Evolutionary conservation across 2,329 filamentous ascomycete genomes (phyloP).

Genomic region (Ambrosiella beaveri): DNA sequence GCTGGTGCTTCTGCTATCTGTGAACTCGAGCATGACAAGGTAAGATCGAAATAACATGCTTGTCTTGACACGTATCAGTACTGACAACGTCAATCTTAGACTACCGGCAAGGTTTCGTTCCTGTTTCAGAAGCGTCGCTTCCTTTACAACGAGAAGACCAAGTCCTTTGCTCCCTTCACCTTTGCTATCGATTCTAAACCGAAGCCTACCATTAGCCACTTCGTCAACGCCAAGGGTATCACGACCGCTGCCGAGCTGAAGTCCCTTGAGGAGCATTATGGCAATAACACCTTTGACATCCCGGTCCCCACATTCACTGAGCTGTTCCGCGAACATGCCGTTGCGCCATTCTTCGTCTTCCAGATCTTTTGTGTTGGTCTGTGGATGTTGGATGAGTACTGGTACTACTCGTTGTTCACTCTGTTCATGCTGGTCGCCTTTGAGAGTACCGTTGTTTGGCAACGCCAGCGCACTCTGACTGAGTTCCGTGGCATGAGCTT

Average conservation of each 20-base stretch:
- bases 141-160: constrained; percentile 54
- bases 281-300: constrained; percentile 90
- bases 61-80: neutral
- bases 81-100: constrained; percentile 22
- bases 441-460: constrained; percentile 98
- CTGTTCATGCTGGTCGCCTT: constrained; percentile 96
- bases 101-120: constrained; percentile 67
- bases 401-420: constrained; percentile 99
- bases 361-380: constrained; percentile 96
- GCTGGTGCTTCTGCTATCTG: constrained; percentile 83
- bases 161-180: constrained; percentile 62
- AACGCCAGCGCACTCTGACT: constrained; percentile 83
- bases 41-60: constrained; percentile 18
- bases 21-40: constrained; percentile 57
- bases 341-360: constrained; percentile 98
- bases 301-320: constrained; percentile 91
- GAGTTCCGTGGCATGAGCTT: constrained; percentile 99
- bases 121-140: constrained; percentile 97
- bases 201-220: constrained; percentile 58
- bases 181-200: constrained; percentile 77
- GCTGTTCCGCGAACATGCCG: constrained; percentile 94
- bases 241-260: constrained; percentile 57
- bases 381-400: constrained; percentile 98
- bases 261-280: constrained; percentile 79
- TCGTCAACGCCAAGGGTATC: constrained; percentile 68